Evolutionary conservation across 2,329 filamentous ascomycete genomes (phyloP).

Genomic region (Cryphonectria japonica): DNA sequence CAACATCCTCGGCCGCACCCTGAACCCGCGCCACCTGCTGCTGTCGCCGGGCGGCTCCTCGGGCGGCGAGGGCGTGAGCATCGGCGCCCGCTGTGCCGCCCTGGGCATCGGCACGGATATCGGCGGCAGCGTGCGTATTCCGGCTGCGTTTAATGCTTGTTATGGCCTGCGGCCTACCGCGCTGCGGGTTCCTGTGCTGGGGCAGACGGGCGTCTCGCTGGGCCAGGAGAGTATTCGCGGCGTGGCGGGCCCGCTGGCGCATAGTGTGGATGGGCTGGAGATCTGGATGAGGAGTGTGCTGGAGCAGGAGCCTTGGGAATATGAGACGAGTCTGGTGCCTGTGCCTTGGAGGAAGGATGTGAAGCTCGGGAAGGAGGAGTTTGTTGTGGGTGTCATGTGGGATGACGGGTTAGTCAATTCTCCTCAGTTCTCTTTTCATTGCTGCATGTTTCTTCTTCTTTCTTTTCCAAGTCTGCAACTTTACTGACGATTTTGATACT

Average conservation of each 20-base stretch:
- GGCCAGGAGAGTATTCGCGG: conserved; percentile 22
- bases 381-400: conserved; percentile 26
- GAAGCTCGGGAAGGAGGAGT: background rate
- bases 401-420: conserved; percentile 22
- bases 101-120: conserved; percentile 36
- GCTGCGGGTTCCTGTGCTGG: conserved; percentile 11
- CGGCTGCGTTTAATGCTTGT: conserved; percentile 27
- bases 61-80: conserved; percentile 47
- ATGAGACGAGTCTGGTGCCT: conserved; percentile 17
- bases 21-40: conserved; percentile 45
- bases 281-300: conserved; percentile 25
- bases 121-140: conserved; percentile 24
- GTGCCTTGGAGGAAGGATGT: conserved; percentile 19
- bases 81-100: conserved; percentile 43
- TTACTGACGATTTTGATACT: background rate
- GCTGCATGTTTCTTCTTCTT: no score
- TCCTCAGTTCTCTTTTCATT: background rate
- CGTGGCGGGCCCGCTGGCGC: conserved; percentile 24
- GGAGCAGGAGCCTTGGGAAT: conserved; percentile 22
- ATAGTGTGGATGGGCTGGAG: conserved; percentile 23
- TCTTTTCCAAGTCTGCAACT: no score
- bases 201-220: background rate
- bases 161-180: conserved; percentile 29
- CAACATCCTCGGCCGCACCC: conserved; percentile 44
- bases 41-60: conserved; percentile 47